These are phyloP conservation scores for Paracoccidioides lutzii DNA, from an alignment of 2,329 filamentous ascomycete species.

Conservation along the genomic window DNA sequence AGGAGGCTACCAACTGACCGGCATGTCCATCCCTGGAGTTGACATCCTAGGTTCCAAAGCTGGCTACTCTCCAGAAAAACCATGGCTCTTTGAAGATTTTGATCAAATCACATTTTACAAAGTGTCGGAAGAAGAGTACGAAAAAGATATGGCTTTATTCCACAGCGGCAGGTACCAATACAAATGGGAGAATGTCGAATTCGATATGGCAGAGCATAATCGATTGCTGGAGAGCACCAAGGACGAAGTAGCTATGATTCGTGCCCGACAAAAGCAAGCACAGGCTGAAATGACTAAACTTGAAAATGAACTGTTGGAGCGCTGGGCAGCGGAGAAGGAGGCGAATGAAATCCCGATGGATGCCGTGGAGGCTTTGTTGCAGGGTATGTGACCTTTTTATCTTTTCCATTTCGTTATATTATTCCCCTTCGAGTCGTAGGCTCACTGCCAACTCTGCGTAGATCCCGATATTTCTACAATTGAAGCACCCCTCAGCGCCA, in stretches of 20 bases:
- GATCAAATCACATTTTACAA: conserved; percentile 45
- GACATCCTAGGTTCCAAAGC: conserved; percentile 42
- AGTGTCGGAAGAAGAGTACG: conserved; percentile 41
- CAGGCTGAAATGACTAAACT: conserved; percentile 34
- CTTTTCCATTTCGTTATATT: neutral
- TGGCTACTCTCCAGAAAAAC: conserved; percentile 34
- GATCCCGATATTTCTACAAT: conserved; percentile 27
- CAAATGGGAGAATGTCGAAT: conserved; percentile 36
- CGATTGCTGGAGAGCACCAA: conserved; percentile 33
- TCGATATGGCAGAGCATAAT: conserved; percentile 46
- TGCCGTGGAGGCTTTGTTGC: conserved; percentile 37
- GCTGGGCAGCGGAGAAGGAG: conserved; percentile 31
- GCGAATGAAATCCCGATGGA: conserved; percentile 39
- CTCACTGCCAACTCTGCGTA: conserved; percentile 7
- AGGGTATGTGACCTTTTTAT: conserved; percentile 25
- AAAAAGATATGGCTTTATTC: conserved; percentile 36
- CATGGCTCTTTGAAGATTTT: conserved; percentile 46
- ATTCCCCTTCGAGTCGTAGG: neutral
- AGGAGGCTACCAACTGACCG: conserved; percentile 44
- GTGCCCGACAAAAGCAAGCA: conserved; percentile 33
- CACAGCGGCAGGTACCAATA: conserved; percentile 40
- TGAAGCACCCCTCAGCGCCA: conserved; percentile 36
- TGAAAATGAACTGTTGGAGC: conserved; percentile 25
- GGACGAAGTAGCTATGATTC: conserved; percentile 37
- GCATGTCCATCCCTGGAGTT: conserved; percentile 41